Evolutionary conservation across 805 yeast genomes (phyloP), one percentile per base, ranked within the genome.

Genomic region (Phaffomyces opuntiae): DNA sequence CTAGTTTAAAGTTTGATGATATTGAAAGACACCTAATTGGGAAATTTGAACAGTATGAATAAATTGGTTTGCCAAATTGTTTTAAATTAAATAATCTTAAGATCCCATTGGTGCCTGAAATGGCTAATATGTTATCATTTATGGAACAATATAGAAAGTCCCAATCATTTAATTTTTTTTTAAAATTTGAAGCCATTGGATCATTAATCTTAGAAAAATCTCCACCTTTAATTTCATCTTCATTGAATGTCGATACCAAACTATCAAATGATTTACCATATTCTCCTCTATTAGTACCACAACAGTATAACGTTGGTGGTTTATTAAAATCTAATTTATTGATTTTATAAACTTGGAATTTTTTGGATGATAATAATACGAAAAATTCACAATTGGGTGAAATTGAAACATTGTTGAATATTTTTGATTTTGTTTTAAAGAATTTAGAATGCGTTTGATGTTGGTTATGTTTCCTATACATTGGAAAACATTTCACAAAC

Each of bases 401-500:
- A 39, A 79, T 71, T 48, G 85, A 72, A 44, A 88, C 62, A 63
- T 80, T 66, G 52, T 80, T 69, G 58, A 75, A 66, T 53, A 74
- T 50, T 65, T 73, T 67, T 43, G 78, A 66, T 62, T 70, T 66
- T 32, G 74, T 65, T 42, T 75, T 60, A 31, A 78, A 65, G 45
- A 77, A 67, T 41, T 72, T 72, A 9, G 79, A 63, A 47, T 78
- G 81, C 0, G 83, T 76, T 26, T 69, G 65, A 56, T 73, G 74
- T 38, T 78, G 78, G 42, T 72, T 69, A 42, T 77, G 71, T 50
- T 77, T 81, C 48, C 96, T 72, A 59, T 83, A 86, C 45, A 80
- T 77, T 0, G 97, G 97, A 64, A 87, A 89, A 54, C 91, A 87
- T 55, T 81, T 83, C 7, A 82, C 80, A 61, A 81, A 87, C 44